These are phyloP conservation scores for Pichia occidentalis DNA, from an alignment of 805 yeast species.

Conservation along the genomic window DNA sequence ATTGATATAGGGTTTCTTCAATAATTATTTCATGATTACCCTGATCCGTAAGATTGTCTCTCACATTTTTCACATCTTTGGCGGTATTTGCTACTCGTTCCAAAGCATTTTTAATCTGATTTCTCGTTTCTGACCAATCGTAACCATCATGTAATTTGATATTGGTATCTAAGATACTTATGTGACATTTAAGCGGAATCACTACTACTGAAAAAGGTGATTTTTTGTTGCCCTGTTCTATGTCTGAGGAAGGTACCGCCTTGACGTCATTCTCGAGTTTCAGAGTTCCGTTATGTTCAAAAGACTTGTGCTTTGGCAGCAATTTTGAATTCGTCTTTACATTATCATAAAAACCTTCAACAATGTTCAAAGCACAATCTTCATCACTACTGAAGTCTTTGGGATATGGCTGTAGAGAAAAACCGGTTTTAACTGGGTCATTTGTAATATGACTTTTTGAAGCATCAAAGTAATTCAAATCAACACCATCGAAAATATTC, in stretches of 20 bases:
- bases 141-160: conserved; percentile 78
- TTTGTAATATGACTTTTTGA: not conserved
- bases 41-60: not conserved
- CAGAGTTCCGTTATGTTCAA: no score
- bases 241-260: no score
- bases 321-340: conserved; percentile 9
- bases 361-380: conserved; percentile 17
- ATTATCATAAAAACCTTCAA: conserved; percentile 26
- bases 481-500: conserved; percentile 38
- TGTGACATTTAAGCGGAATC: conserved; percentile 26
- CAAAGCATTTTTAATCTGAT: conserved; percentile 58
- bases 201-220: no score
- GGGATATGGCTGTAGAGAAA: no score
- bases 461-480: conserved; percentile 27
- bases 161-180: conserved; percentile 34
- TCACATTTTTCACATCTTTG: not conserved
- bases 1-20: conserved; percentile 67
- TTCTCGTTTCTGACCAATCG: conserved; percentile 81
- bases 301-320: no score
- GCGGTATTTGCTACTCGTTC: conserved; percentile 51
- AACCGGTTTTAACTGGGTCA: no score
- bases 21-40: conserved; percentile 27
- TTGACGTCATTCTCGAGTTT: no score
- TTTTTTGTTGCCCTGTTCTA: no score
- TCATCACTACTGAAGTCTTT: not conserved